A percentile compares a stretch with the other conserved stretches of the same genome.
Evolutionary conservation across 2,329 filamentous ascomycete species (phyloP).

Genomic region (Botrytis hyacinthi): DNA sequence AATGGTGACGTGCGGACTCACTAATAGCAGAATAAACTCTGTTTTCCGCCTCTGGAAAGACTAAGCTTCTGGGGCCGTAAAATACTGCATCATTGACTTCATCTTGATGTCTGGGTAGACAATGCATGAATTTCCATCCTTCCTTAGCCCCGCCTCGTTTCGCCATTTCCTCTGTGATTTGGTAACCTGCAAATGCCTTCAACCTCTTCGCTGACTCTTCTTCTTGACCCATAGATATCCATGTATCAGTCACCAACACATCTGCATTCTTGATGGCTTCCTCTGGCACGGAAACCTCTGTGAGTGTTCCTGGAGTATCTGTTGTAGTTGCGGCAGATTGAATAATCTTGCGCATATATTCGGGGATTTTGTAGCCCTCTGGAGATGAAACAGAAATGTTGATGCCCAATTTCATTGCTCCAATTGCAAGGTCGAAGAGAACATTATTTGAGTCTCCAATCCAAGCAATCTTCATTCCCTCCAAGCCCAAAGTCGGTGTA

Average conservation of each 20-base stretch:
- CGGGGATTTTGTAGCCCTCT: constrained; percentile 76
- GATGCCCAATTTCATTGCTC: constrained; percentile 81
- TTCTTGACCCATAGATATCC: constrained; percentile 98
- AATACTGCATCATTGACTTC: constrained; percentile 96
- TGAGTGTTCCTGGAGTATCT: constrained; percentile 61
- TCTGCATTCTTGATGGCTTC: constrained; percentile 83
- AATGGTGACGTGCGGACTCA: constrained; percentile 43
- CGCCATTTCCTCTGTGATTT: constrained; percentile 84
- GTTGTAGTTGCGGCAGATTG: constrained; percentile 57
- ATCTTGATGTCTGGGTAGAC: constrained; percentile 84
- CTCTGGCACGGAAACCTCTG: constrained; percentile 76
- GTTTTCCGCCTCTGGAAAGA: constrained; percentile 94
- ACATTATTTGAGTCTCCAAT: constrained; percentile 97
- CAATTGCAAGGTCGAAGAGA: constrained; percentile 88
- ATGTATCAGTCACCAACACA: constrained; percentile 92
- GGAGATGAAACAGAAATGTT: constrained; percentile 86
- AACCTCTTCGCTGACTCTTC: constrained; percentile 74
- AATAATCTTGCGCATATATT: constrained; percentile 72
- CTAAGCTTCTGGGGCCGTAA: constrained; percentile 78
- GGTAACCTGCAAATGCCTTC: constrained; percentile 82
- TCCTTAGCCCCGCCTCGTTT: constrained; percentile 81
- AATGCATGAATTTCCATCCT: constrained; percentile 98
- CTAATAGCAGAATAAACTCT: constrained; percentile 84
- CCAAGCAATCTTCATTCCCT: constrained; percentile 91
- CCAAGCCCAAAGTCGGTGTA: constrained; percentile 57